Evolutionary conservation across 2,329 filamentous ascomycete species (phyloP), one percentile per base, ranked within the genome.

Genomic region (Aspergillus novofumigatus): DNA sequence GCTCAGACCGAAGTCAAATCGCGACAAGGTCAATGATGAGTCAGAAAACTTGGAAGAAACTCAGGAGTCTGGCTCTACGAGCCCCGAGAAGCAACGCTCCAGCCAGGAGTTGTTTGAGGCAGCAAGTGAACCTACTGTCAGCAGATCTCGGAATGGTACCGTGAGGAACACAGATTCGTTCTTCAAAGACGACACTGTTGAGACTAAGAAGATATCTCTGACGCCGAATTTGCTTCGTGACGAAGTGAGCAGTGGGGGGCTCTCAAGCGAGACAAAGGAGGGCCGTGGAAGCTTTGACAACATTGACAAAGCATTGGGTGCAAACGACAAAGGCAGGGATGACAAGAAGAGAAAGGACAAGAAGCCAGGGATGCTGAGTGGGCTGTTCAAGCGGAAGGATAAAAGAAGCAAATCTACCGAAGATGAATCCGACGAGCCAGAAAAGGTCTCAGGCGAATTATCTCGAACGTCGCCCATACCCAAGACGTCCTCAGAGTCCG

Each of bases 201-300:
- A 97, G 74, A 97, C 94, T 2, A 92, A 95, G 75, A 97, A 97
- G 78, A 97, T 99, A 64, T 96, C 92, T 0, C 83, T 99, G 48
- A 99, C 94, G 3, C 94, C 94, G 1, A 96, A 96, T 65, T 77
- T 99, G 53, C 79, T 97, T 44, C 87, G 93, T 45, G 93, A 97
- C 64, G 92, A 97, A 62, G 78, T 79, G 10, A 73, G 62, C 58
- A 66, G 57, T 49, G 65, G 56, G 21, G 51, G 54, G n/a, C 56
- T 67, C 26, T 57, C 66, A 11, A 67, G 52, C 45, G 75, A 78
- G 17, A 60, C 66, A 51, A 77, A 71, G 71, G 77, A 78, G 72
- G 77, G 81, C 55, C 81, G 85, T 52, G 79, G 83, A 72, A 93
- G 90, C 69, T 78, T 95, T 49, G 92, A 96, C 61, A 87, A 86